phyloP scores from a whole-genome alignment of 2,329 filamentous ascomycete genomes.

The Phaeoacremonium minimum region DNA sequence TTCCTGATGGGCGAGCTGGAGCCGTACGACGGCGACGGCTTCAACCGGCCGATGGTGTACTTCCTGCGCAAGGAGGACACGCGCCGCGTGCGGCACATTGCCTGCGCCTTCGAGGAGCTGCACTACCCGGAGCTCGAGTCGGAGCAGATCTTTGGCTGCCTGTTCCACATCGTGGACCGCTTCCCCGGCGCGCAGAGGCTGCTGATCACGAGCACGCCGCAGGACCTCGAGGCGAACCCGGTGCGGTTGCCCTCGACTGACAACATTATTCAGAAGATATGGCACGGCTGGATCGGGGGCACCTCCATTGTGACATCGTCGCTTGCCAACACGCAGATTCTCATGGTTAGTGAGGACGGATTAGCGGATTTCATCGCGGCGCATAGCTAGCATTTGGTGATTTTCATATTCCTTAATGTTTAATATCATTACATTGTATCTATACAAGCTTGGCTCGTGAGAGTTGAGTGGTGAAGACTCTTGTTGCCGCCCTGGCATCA shows the following conservation, averaged over 20 bases:
- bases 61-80: slow-evolving; percentile 39
- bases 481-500: no score
- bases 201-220: slow-evolving; percentile 33
- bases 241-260: slow-evolving; percentile 23
- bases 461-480: no score
- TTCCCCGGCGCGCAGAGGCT: slow-evolving; percentile 31
- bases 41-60: slow-evolving; percentile 44
- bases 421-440: no score
- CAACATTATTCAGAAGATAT: slow-evolving; percentile 42
- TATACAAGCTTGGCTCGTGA: no score
- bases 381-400: slow-evolving; percentile 7
- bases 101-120: slow-evolving; percentile 38
- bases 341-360: slow-evolving; percentile 38
- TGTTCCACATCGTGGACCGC: slow-evolving; percentile 44
- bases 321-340: slow-evolving; percentile 36
- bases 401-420: no score
- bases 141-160: slow-evolving; percentile 40
- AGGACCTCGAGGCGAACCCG: slow-evolving; percentile 19
- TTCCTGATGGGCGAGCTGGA: slow-evolving; percentile 44
- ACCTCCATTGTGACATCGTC: slow-evolving; percentile 31
- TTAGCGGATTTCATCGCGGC: slow-evolving; percentile 26
- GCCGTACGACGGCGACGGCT: slow-evolving; percentile 38
- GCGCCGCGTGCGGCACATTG: slow-evolving; percentile 35
- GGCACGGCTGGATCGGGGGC: slow-evolving; percentile 39
- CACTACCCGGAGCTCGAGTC: slow-evolving; percentile 34